Evolutionary conservation across 768 basidiomycete species (phyloP), one percentile per base, ranked within the genome.

Genomic region (Tylopilus sp.): DNA sequence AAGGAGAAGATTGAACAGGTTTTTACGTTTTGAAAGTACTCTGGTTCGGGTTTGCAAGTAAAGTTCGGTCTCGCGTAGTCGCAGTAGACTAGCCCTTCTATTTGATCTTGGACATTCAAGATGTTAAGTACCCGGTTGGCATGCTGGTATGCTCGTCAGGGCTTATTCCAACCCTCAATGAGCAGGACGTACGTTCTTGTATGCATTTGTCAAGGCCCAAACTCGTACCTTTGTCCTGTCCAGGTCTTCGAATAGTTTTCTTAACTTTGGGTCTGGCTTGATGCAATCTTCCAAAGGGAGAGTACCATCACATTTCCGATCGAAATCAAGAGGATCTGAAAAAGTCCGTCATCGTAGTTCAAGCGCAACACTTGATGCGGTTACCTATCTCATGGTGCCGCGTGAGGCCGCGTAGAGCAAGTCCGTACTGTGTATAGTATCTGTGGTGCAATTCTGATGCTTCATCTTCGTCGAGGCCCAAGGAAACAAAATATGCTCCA

Each of bases 151-250:
- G 8, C 44, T 43, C 7, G 20, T 57, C 38, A 57, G 60, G 43
- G 48, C 39, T 50, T 8, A 22, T n/a, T 30, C 35, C 21, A 30
- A 25, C 18, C 20, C 21, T 31, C 9, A 18, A 6, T 33, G 38
- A 69, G 76, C 40, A n/a, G 12, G 23, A 48, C 69, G 20, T 67
- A 91, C 91, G 21, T 79, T 73, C 49, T 76, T 75, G 65, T 91
- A 92, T 11, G 91, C 91, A 62, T 94, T 94, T 4, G 91, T 94
- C 39, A 93, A 69, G 3, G 80, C 89, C 91, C 91, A 93, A 5
- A 93, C 82, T n/a, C 82, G 79, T 9, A 76, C 80, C 65, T 88
- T 91, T 25, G 73, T 76, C 42, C 83, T 80, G 62, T 94, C 88
- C 26, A 94, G 82, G 62, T 93, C 88, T 64, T 86, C 71, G 45